A percentile compares a stretch with the other conserved stretches of the same genome.
Conservation (phyloP, 257 asterid genomes). For the Apocynum venetum region DNA sequence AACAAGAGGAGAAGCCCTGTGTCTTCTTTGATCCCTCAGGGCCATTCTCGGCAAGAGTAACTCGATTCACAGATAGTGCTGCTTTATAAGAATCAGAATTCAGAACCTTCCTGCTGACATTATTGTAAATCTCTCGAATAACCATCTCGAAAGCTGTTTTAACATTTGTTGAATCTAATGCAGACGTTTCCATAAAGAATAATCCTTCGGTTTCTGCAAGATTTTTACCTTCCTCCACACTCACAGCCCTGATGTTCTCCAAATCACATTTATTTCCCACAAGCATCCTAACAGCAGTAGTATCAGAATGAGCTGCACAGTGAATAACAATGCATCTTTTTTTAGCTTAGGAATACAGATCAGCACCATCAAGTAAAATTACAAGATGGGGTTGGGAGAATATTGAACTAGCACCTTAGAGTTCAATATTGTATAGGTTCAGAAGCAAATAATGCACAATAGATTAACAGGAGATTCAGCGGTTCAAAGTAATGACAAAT, state of each 20-base stretch:
- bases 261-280: slow-evolving; percentile 31
- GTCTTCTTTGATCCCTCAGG: slow-evolving; percentile 15
- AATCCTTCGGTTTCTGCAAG: slow-evolving; percentile 31
- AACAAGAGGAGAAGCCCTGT: slow-evolving; percentile 18
- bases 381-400: background rate
- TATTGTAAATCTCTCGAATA: slow-evolving; percentile 25
- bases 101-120: slow-evolving; percentile 27
- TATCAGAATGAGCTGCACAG: slow-evolving; percentile 28
- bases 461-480: background rate
- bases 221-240: slow-evolving; percentile 27
- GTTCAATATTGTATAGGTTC: background rate
- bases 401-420: background rate
- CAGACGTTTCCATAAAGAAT: slow-evolving; percentile 32
- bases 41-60: slow-evolving; percentile 19
- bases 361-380: background rate
- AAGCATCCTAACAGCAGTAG: slow-evolving; percentile 24
- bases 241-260: slow-evolving; percentile 28
- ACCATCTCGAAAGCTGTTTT: slow-evolving; percentile 29
- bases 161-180: slow-evolving; percentile 30
- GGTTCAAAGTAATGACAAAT: background rate
- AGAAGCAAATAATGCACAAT: background rate
- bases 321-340: background rate
- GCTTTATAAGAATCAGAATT: slow-evolving; percentile 28
- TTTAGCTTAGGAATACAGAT: background rate
- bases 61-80: slow-evolving; percentile 26